These are phyloP conservation scores for Kwoniella shandongensis DNA, from an alignment of 768 basidiomycete species.

Conservation along the genomic window DNA sequence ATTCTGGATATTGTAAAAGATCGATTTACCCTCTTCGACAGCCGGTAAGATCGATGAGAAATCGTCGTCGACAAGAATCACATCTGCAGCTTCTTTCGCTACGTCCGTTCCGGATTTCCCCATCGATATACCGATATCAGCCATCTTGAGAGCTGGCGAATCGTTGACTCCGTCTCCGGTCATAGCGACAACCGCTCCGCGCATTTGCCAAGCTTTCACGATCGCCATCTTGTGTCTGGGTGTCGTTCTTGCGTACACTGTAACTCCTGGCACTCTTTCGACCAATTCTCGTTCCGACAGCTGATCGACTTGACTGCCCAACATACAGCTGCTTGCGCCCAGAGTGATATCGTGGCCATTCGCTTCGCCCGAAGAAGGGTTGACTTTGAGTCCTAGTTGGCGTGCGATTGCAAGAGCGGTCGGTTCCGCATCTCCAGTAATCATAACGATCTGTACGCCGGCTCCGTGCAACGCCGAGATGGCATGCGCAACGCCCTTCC, in stretches of 20 bases:
- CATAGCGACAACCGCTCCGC: slow-evolving; percentile 92
- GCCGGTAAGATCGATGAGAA: slow-evolving; percentile 92
- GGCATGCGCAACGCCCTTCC: slow-evolving; percentile 88
- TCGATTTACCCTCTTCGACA: slow-evolving; percentile 94
- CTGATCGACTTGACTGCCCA: slow-evolving; percentile 79
- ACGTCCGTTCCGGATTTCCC: slow-evolving; percentile 98
- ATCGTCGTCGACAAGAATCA: slow-evolving; percentile 95
- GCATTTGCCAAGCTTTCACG: slow-evolving; percentile 84
- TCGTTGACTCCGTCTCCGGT: slow-evolving; percentile 98
- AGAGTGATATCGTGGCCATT: slow-evolving; percentile 2
- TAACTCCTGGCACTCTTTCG: slow-evolving; percentile 76
- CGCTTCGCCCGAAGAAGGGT: slow-evolving; percentile 39
- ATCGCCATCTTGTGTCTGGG: slow-evolving; percentile 98
- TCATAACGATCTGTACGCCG: slow-evolving; percentile 97
- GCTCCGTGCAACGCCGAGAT: slow-evolving; percentile 75
- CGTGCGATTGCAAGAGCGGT: slow-evolving; percentile 87
- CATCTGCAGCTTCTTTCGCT: slow-evolving; percentile 95
- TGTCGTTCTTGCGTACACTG: slow-evolving; percentile 92
- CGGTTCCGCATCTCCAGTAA: slow-evolving; percentile 89
- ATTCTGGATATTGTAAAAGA: slow-evolving; percentile 98
- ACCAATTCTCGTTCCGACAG: slow-evolving; percentile 76
- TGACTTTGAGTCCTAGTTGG: slow-evolving; percentile 76
- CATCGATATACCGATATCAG: slow-evolving; percentile 97
- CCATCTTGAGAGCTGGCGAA: slow-evolving; percentile 94
- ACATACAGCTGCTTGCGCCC: slow-evolving; percentile 59